Conservation (phyloP, 208 protist species). For the Wallacemonas collosoma region DNA sequence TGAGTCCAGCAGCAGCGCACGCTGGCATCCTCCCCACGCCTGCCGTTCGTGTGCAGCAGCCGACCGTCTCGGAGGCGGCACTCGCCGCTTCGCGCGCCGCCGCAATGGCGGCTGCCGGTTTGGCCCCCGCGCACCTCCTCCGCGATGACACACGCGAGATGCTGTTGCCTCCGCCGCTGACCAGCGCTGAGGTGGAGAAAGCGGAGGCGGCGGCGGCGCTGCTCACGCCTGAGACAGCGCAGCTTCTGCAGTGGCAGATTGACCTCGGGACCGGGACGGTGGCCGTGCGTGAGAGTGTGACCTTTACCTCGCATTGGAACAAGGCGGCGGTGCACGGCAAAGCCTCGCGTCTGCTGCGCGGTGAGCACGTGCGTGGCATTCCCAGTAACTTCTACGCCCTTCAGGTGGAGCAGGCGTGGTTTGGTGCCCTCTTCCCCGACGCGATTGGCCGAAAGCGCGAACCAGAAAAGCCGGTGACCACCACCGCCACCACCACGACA, state of each 20-base stretch:
- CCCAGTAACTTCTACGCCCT: slow-evolving; percentile 41
- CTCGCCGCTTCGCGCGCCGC: not conserved
- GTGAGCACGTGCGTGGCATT: slow-evolving; percentile 64
- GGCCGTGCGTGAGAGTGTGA: slow-evolving; percentile 39
- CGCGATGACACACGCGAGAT: slow-evolving; percentile 20
- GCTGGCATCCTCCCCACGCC: slow-evolving; percentile 4
- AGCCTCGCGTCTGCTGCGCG: slow-evolving; percentile 57
- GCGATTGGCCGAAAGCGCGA: slow-evolving; percentile 30
- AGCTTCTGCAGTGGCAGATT: slow-evolving; percentile 52
- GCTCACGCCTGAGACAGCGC: slow-evolving; percentile 44
- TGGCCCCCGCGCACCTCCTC: not conserved
- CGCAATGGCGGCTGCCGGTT: slow-evolving; percentile 7
- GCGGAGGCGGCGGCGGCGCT: slow-evolving; percentile 36
- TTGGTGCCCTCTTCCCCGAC: slow-evolving; percentile 47
- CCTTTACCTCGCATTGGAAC: slow-evolving; percentile 68
- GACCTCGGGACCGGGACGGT: slow-evolving; percentile 39
- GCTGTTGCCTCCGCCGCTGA: slow-evolving; percentile 27
- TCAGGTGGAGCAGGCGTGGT: slow-evolving; percentile 75
- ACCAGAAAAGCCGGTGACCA: not conserved
- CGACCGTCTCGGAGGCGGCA: not conserved
- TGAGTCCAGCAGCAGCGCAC: not conserved
- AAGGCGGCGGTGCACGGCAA: slow-evolving; percentile 32
- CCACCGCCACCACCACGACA: not conserved
- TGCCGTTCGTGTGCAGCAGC: slow-evolving; percentile 11
- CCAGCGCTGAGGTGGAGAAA: slow-evolving; percentile 26